Evolutionary conservation across 139 green algal species (phyloP).

Genomic region (Coelastrella sp.): DNA sequence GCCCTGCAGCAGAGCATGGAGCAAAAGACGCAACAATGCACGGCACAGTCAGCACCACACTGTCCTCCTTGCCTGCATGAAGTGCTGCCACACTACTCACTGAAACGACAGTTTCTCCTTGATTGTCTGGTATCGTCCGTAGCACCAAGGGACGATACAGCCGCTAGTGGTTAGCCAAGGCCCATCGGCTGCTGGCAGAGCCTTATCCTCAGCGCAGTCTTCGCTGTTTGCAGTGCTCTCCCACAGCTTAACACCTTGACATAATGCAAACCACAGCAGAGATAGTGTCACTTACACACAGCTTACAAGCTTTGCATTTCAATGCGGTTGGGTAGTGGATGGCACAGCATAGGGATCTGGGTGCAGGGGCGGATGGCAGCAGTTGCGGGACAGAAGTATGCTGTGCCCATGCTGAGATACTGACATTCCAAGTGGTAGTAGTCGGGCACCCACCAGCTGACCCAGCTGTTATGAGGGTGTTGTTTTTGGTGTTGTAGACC

Average conservation of each 20-base stretch:
- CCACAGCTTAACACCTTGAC: conserved; percentile 17
- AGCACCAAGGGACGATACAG: conserved; percentile 34
- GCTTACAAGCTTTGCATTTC: too few relatives aligned
- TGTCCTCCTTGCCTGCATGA: not conserved
- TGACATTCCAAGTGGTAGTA: not conserved
- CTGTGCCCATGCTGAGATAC: not conserved
- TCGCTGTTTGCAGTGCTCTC: conserved; percentile 18
- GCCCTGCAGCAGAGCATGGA: too few relatives aligned
- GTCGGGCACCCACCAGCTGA: not conserved
- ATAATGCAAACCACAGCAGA: not conserved
- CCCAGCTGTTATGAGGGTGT: conserved; percentile 20
- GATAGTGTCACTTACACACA: too few relatives aligned
- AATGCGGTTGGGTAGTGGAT: too few relatives aligned
- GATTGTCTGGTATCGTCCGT: not conserved
- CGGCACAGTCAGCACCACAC: too few relatives aligned
- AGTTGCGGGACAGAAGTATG: not conserved
- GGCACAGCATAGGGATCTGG: too few relatives aligned
- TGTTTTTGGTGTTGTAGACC: conserved; percentile 8
- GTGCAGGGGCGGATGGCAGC: not conserved
- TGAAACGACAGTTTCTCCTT: conserved; percentile 16
- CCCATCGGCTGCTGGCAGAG: conserved; percentile 9
- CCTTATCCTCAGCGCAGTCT: not conserved
- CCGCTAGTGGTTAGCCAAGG: conserved; percentile 17
- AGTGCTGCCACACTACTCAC: not conserved
- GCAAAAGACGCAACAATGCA: too few relatives aligned